Evolutionary conservation across 1,284 basidiomycete species (phyloP), one percentile per base, ranked within the genome.

Genomic region (Wolfiporia cocos): DNA sequence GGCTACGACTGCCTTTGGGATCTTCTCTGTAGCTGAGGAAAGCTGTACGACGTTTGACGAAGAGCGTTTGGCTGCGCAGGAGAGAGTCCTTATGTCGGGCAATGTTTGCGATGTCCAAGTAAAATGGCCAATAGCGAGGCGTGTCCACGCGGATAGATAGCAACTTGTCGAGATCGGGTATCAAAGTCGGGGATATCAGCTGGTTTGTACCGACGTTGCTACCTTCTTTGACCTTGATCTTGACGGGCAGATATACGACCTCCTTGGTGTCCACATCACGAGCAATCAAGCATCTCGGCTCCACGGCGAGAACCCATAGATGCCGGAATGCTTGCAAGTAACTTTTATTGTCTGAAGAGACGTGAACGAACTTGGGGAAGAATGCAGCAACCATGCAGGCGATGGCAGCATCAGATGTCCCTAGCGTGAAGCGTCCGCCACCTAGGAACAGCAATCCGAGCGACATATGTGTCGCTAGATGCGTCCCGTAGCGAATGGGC

Each of bases 301-400:
- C 94, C 12, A 90, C 85, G 1, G 96, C 96, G 28, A 99, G 70
- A 2, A 89, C 89, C 96, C 96, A 99, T 21, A 99, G 66, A 63
- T 99, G 95, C 3, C 96, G 79, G 49, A 94, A 79, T 0, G 93
- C 92, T 61, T 98, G 96, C 3, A 97, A 73, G 57, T 92, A 95
- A 30, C 86, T 82, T 47, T 87, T 86, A 65, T 96, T 96, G 56
- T 99, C 94, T 6, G 79, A 79, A 1, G 90, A 85, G 7, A 74
- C 63, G 10, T 80, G 72, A 12, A 91, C 80, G 57, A 90, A 91
- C 10, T 89, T 80, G 2, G 95, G 94, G 63, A 92, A 98, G 68
- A 96, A 92, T 0, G 96, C 81, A 12, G 88, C 78, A 44, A 93
- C 68, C 73, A 99, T 81, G 44, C 83, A 84, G 0, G 94, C 95